A percentile compares a stretch with the other conserved stretches of the same genome.
Evolutionary conservation across 2,329 filamentous ascomycete species (phyloP).

Genomic region (Epichloe sylvatica): DNA sequence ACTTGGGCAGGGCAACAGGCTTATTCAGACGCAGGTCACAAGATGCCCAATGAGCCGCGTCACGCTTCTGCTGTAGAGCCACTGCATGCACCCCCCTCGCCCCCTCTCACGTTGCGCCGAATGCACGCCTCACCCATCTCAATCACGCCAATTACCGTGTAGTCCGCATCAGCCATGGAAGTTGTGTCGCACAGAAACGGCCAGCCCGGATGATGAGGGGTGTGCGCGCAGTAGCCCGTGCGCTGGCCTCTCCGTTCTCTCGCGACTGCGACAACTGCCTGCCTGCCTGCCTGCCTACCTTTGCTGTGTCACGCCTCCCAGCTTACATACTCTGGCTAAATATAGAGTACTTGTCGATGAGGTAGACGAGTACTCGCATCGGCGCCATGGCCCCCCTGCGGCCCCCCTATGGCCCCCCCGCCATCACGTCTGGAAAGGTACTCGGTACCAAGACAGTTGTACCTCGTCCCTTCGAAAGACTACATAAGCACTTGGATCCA

Average conservation of each 20-base stretch:
- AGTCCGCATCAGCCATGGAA: not conserved
- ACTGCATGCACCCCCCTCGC: not conserved
- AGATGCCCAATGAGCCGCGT: slow-evolving; percentile 1
- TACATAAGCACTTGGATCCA: too few species aligned
- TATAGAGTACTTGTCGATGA: not conserved
- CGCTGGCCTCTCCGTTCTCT: not conserved
- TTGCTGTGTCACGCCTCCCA: too few species aligned
- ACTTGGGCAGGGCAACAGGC: not conserved
- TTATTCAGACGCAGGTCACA: slow-evolving; percentile 5
- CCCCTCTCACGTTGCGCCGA: not conserved
- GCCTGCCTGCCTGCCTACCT: not conserved
- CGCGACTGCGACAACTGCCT: not conserved
- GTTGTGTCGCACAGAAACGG: not conserved
- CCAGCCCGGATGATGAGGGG: not conserved
- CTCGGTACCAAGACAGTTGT: not conserved
- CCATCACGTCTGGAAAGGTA: not conserved
- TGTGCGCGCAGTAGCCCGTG: not conserved
- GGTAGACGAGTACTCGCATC: not conserved
- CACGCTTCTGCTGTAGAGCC: not conserved
- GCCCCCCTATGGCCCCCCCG: too few species aligned
- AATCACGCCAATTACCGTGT: too few species aligned
- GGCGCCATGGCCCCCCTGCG: not conserved
- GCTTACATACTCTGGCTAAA: not conserved
- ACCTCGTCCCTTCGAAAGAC: not conserved
- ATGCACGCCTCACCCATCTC: not conserved